A percentile compares a stretch with the other conserved stretches of the same genome.
Evolutionary conservation across 2,329 filamentous ascomycete genomes (phyloP).

Genomic region (Xylaria polymorpha): DNA sequence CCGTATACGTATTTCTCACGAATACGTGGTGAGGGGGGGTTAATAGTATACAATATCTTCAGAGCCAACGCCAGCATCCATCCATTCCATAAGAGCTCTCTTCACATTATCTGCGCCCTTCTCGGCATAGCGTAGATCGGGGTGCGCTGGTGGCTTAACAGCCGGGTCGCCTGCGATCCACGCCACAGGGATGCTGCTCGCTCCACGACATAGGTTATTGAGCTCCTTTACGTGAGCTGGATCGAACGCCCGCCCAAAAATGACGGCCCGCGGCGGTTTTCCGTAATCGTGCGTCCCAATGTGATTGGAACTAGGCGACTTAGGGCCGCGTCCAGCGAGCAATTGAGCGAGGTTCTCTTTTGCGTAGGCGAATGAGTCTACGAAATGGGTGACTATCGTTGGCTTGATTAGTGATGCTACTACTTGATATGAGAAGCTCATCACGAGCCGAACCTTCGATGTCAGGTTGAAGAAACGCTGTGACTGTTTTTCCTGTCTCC

Average conservation of each 20-base stretch:
- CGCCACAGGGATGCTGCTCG: constrained; percentile 13
- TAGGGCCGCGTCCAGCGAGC: constrained; percentile 41
- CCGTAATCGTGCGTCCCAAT: constrained; percentile 47
- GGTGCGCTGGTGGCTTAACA: constrained; percentile 24
- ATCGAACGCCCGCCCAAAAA: constrained; percentile 47
- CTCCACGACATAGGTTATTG: constrained; percentile 24
- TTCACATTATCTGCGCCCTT: constrained; percentile 37
- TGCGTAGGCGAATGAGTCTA: constrained; percentile 22
- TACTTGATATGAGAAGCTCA: not conserved
- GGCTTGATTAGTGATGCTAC: not conserved
- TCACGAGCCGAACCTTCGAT: not conserved
- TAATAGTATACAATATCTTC: not conserved
- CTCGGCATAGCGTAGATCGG: constrained; percentile 37
- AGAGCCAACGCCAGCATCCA: not conserved
- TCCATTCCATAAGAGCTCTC: constrained; percentile 20
- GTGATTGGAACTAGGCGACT: constrained; percentile 38
- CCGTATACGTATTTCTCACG: not conserved
- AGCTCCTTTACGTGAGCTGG: constrained; percentile 38
- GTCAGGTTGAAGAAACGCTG: not conserved
- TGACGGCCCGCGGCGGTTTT: constrained; percentile 42
- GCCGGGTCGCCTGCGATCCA: constrained; percentile 33
- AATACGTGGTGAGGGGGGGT: not conserved
- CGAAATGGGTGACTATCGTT: constrained; percentile 30
- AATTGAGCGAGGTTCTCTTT: constrained; percentile 26
- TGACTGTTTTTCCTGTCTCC: constrained; percentile 5